phyloP scores from a whole-genome alignment of 192 early-diverging fungal genomes.

The Spinellus fusiger region DNA sequence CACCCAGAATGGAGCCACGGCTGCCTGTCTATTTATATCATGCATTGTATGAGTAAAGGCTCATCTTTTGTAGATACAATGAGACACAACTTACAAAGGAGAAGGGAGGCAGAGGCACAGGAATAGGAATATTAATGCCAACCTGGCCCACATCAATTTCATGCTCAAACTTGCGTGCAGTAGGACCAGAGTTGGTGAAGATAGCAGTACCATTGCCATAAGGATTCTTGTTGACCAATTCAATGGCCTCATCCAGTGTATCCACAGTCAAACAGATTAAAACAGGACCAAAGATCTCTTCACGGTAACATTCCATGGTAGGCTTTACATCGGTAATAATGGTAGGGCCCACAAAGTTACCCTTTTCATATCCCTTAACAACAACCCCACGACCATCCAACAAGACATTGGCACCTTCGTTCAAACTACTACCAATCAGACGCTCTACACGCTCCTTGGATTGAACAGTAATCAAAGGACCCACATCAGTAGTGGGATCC shows the following conservation, averaged over 20 bases:
- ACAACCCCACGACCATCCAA: slow-evolving; percentile 86
- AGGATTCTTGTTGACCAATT: slow-evolving; percentile 81
- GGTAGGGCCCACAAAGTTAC: slow-evolving; percentile 96
- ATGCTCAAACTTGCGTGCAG: slow-evolving; percentile 79
- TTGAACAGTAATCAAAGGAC: slow-evolving; percentile 82
- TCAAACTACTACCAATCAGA: slow-evolving; percentile 75
- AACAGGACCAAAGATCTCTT: slow-evolving; percentile 97
- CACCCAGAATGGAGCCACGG: slow-evolving; percentile 85
- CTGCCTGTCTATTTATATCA: slow-evolving; percentile 57
- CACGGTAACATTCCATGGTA: slow-evolving; percentile 82
- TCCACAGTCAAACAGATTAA: slow-evolving; percentile 77
- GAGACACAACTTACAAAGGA: slow-evolving; percentile 50
- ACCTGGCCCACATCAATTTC: slow-evolving; percentile 93
- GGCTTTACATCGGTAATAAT: slow-evolving; percentile 71
- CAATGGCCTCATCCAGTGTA: slow-evolving; percentile 88
- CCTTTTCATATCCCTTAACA: slow-evolving; percentile 69
- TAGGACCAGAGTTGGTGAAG: slow-evolving; percentile 87
- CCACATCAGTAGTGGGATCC: slow-evolving; percentile 80
- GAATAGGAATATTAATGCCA: slow-evolving; percentile 86
- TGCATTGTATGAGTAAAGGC: background rate
- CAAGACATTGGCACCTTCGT: slow-evolving; percentile 80
- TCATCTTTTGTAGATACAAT: background rate
- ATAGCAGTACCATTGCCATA: slow-evolving; percentile 85
- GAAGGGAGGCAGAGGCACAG: slow-evolving; percentile 96
- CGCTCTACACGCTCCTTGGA: slow-evolving; percentile 67